These are phyloP conservation scores for Hymenoscyphus linearis DNA, from an alignment of 2,329 filamentous ascomycete genomes.

Conservation along the genomic window DNA sequence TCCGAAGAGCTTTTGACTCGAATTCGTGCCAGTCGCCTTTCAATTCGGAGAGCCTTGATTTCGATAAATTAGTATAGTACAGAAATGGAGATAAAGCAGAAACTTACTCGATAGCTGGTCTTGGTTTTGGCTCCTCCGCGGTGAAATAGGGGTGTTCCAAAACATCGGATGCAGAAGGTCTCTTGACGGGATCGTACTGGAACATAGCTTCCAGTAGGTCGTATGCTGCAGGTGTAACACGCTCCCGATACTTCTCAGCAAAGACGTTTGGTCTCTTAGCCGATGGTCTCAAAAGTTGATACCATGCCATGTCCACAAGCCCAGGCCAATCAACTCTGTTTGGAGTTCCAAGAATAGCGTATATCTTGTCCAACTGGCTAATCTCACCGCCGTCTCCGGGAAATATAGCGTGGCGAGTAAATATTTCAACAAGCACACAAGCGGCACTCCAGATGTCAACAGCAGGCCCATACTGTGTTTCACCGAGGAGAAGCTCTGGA, in stretches of 20 bases:
- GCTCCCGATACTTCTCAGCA: slow-evolving; percentile 73
- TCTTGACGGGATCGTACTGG: slow-evolving; percentile 76
- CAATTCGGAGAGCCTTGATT: slow-evolving; percentile 59
- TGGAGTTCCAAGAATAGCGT: slow-evolving; percentile 83
- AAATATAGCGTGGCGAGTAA: slow-evolving; percentile 89
- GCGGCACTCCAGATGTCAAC: slow-evolving; percentile 97
- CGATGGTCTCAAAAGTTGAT: slow-evolving; percentile 78
- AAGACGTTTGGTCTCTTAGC: slow-evolving; percentile 71
- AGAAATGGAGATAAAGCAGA: not conserved
- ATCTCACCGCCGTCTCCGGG: slow-evolving; percentile 94
- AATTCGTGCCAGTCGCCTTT: slow-evolving; percentile 99
- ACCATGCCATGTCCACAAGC: slow-evolving; percentile 94
- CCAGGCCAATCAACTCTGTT: slow-evolving; percentile 81
- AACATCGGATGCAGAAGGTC: slow-evolving; percentile 79
- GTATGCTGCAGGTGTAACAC: slow-evolving; percentile 73
- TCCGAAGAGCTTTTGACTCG: slow-evolving; percentile 88
- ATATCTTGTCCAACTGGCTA: slow-evolving; percentile 95
- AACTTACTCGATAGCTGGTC: slow-evolving; percentile 75
- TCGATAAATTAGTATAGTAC: not conserved
- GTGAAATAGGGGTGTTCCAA: slow-evolving; percentile 86
- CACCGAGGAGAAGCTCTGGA: slow-evolving; percentile 82
- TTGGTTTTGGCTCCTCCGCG: slow-evolving; percentile 69
- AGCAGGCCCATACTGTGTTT: slow-evolving; percentile 83
- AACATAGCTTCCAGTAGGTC: slow-evolving; percentile 83
- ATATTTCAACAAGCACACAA: slow-evolving; percentile 95